A percentile compares a stretch with the other conserved stretches of the same genome.
Conservation (phyloP, 2,329 filamentous ascomycete genomes). For the Byssothecium circinans region DNA sequence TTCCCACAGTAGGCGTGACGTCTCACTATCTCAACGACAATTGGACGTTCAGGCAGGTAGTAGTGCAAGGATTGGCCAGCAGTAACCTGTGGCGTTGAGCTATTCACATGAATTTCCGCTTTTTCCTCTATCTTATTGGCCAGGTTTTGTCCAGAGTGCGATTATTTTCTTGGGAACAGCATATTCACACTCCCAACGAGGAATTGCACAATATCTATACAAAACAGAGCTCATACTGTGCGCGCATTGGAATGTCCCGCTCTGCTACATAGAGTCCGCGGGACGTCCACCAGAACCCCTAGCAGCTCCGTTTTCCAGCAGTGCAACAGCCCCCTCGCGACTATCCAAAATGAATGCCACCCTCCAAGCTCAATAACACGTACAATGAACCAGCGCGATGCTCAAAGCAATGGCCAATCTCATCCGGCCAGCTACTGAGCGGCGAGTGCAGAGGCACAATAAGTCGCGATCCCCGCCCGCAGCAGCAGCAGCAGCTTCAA, state of each 20-base stretch:
- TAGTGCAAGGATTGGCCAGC: conserved; percentile 6
- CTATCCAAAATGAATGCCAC: conserved; percentile 30
- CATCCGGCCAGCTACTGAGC: conserved; percentile 39
- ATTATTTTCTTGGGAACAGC: neutral
- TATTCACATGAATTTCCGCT: conserved; percentile 1
- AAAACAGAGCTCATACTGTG: neutral
- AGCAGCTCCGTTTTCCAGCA: conserved; percentile 31
- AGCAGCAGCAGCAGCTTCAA: conserved; percentile 14
- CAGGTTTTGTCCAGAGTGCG: neutral
- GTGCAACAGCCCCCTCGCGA: conserved; percentile 25
- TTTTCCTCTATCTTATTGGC: neutral
- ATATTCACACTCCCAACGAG: neutral
- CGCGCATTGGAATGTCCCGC: conserved; percentile 1
- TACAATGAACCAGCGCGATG: conserved; percentile 32
- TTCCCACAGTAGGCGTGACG: too few relatives aligned
- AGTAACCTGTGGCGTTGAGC: conserved; percentile 9
- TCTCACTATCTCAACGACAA: too few relatives aligned
- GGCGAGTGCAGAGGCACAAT: conserved; percentile 31
- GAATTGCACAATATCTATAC: conserved; percentile 2
- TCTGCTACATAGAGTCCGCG: neutral
- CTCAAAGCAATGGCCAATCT: conserved; percentile 32
- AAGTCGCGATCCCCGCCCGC: conserved; percentile 25
- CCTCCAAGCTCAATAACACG: conserved; percentile 5
- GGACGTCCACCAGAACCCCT: conserved; percentile 21
- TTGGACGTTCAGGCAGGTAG: too few relatives aligned